A percentile compares a stretch with the other conserved stretches of the same genome.
phyloP scores from a whole-genome alignment of 2,329 filamentous ascomycete genomes.

The Colletotrichum sublineola region DNA sequence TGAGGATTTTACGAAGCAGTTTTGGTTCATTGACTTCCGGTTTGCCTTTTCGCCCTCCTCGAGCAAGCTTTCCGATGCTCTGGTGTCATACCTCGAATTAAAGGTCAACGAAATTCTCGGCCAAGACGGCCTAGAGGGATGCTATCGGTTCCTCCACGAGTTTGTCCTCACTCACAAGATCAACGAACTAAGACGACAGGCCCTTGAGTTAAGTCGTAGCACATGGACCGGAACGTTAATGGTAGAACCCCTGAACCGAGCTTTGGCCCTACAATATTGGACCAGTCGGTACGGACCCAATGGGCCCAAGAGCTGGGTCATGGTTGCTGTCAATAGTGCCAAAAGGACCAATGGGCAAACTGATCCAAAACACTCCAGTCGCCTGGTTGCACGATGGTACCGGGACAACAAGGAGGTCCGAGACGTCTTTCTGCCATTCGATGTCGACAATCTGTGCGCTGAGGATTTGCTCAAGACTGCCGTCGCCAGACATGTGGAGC shows the following conservation, averaged over 20 bases:
- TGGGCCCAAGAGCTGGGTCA: conserved; percentile 88
- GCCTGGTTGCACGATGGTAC: conserved; percentile 82
- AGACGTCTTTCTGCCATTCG: conserved; percentile 75
- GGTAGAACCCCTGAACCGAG: conserved; percentile 84
- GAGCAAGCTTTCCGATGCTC: conserved; percentile 68
- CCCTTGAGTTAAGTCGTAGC: conserved; percentile 74
- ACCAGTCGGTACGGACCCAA: conserved; percentile 67
- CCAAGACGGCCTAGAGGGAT: conserved; percentile 79
- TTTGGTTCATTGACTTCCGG: conserved; percentile 94
- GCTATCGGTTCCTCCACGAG: conserved; percentile 89
- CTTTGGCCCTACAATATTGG: conserved; percentile 94
- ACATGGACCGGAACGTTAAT: conserved; percentile 84
- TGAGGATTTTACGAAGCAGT: conserved; percentile 85
- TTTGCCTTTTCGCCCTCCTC: conserved; percentile 83
- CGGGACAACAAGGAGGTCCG: conserved; percentile 82
- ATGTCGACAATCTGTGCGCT: conserved; percentile 77
- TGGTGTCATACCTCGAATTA: conserved; percentile 76
- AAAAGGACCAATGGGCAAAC: conserved; percentile 57
- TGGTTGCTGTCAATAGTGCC: conserved; percentile 84
- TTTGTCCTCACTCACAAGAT: conserved; percentile 93
- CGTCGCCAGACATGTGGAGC: conserved; percentile 80
- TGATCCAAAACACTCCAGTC: conserved; percentile 63
- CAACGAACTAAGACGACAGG: conserved; percentile 83
- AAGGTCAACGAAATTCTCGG: conserved; percentile 79
- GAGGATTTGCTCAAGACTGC: conserved; percentile 80